Evolutionary conservation across 2,329 filamentous ascomycete species (phyloP), one percentile per base, ranked within the genome.

Genomic region (Exserohilum turcica): DNA sequence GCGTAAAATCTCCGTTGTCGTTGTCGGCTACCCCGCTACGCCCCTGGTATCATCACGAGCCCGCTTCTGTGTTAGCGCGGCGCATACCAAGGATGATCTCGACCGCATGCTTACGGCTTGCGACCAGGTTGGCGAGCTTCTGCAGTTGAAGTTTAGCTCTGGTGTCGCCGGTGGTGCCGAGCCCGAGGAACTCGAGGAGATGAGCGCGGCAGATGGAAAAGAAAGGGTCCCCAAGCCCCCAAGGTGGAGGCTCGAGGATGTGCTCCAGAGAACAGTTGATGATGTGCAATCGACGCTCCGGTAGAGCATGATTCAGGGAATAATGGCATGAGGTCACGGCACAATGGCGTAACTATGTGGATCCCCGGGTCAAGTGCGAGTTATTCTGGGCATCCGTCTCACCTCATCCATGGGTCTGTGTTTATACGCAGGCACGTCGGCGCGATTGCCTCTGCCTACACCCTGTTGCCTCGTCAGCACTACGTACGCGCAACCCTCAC

Each of bases 11-110:
- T 94, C 93, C 0, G 91, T 97, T 45, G 94, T 99, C 33, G 91
- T 99, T 39, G 94, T 99, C 57, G 94, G 93, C 46, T 99, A 99
- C 73, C 94, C 94, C 5, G 94, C 93, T 7, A 99, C 94, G 2
- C 94, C 94, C 1, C 84, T 99, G 39, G 95, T 97, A 65, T 95
- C 90, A 57, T 97, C 93, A 16, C 89, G 94, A 60, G 94, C 91
- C 44, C 89, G 94, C 42, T 97, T 99, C 84, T 99, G 94, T 73
- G 86, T 99, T 47, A 96, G 92, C 3, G 87, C 94, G 2, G 91
- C 94, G 1, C 94, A 99, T 80, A 99, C 95, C 77, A 99, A 99
- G 80, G 94, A 99, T 44, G 94, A 99, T 73, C 84, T 99, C 67
- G 94, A 99, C 75, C 87, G 93, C 43, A 79, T 99, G 54, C 80